A percentile compares a stretch with the other conserved stretches of the same genome.
These are phyloP conservation scores for Stagonosporopsis tanaceti DNA, from an alignment of 2,329 filamentous ascomycete genomes.

Conservation along the genomic window DNA sequence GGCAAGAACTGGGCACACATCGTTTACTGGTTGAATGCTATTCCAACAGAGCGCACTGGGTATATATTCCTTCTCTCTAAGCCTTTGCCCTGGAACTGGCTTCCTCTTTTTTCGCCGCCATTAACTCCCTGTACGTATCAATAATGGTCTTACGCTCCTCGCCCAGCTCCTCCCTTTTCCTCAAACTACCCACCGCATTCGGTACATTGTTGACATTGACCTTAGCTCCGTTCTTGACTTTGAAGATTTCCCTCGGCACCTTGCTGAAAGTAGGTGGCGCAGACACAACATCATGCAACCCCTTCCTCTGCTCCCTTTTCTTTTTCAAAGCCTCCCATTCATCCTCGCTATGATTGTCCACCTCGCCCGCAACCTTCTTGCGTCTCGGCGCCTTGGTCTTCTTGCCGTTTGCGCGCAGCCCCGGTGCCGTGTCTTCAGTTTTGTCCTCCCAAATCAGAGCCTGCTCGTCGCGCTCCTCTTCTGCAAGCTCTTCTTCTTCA, in stretches of 20 bases:
- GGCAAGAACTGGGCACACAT: neutral
- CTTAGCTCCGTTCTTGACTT: slow-evolving; percentile 69
- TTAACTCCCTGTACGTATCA: slow-evolving; percentile 75
- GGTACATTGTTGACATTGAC: slow-evolving; percentile 75
- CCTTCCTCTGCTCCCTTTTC: slow-evolving; percentile 63
- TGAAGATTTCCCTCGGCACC: slow-evolving; percentile 68
- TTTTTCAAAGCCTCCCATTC: slow-evolving; percentile 78
- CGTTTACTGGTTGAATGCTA: neutral
- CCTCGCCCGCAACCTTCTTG: slow-evolving; percentile 59
- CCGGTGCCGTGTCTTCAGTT: slow-evolving; percentile 67
- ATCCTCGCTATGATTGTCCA: slow-evolving; percentile 69
- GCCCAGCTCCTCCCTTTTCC: slow-evolving; percentile 76
- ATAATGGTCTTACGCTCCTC: slow-evolving; percentile 74
- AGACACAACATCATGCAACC: slow-evolving; percentile 67
- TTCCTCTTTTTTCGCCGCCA: slow-evolving; percentile 54
- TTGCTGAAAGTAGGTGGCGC: slow-evolving; percentile 78
- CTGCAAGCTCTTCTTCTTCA: slow-evolving; percentile 75
- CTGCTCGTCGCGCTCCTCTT: slow-evolving; percentile 65
- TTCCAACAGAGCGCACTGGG: neutral
- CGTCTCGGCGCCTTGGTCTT: slow-evolving; percentile 61
- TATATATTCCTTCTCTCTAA: slow-evolving; percentile 5
- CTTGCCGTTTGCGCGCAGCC: slow-evolving; percentile 49
- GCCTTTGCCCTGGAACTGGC: neutral
- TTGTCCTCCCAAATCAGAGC: slow-evolving; percentile 72
- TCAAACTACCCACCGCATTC: slow-evolving; percentile 72